These are phyloP conservation scores for Cymbidium sinense DNA, from an alignment of 106 monocot species.

Conservation along the genomic window DNA sequence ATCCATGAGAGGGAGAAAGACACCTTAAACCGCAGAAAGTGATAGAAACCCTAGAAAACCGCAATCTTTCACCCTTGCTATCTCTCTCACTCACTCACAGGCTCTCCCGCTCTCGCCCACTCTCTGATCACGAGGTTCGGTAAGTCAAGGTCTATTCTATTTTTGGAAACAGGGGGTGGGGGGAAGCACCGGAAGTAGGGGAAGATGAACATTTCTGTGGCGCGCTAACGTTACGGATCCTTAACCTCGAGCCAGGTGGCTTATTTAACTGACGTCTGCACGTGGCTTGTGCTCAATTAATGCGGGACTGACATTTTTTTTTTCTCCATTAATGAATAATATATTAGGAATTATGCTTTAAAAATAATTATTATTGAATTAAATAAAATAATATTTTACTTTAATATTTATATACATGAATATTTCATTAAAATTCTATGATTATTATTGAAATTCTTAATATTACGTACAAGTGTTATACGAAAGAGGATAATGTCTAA, in stretches of 20 bases:
- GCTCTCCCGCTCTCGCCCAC: not conserved
- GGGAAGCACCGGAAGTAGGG: not conserved
- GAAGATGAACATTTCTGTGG: not conserved
- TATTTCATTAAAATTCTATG: too few relatives aligned
- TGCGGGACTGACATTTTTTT: too few relatives aligned
- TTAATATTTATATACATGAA: too few relatives aligned
- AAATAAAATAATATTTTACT: too few relatives aligned
- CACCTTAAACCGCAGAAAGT: not conserved
- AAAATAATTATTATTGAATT: too few relatives aligned
- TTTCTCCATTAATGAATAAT: too few relatives aligned
- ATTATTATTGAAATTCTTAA: too few relatives aligned
- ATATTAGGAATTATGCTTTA: too few relatives aligned
- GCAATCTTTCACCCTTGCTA: not conserved
- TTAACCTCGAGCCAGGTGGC: not conserved
- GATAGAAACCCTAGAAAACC: not conserved
- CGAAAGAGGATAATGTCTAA: too few relatives aligned
- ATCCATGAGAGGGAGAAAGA: not conserved
- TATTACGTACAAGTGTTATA: too few relatives aligned
- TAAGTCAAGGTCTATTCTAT: not conserved
- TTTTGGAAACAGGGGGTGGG: constrained; percentile 1
- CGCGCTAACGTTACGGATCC: not conserved
- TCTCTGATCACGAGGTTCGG: not conserved
- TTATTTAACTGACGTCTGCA: not conserved
- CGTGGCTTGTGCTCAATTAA: not conserved
- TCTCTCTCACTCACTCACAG: not conserved